phyloP scores from a whole-genome alignment of 192 early-diverging fungal species.

The Rhizoclosmatium sp. region DNA sequence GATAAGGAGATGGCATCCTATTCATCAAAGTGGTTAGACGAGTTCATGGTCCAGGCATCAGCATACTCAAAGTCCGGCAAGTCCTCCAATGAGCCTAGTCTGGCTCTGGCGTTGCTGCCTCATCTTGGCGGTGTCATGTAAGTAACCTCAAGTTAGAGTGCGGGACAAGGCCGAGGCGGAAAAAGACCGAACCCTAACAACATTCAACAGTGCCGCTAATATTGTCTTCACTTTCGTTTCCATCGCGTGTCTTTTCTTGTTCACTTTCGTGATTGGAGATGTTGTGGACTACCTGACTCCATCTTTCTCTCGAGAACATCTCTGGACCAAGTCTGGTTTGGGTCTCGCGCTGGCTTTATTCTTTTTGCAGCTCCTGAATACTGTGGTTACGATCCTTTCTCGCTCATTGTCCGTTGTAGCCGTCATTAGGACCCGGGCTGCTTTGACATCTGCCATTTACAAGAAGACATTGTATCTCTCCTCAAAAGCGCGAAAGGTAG shows the following conservation, averaged over 20 bases:
- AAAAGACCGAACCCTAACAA: neutral
- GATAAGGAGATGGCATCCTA: neutral
- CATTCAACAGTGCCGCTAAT: too few relatives aligned
- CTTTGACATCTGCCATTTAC: constrained; percentile 18
- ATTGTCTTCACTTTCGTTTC: too few relatives aligned
- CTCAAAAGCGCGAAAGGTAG: neutral
- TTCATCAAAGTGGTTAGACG: constrained; percentile 11
- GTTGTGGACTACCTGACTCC: too few relatives aligned
- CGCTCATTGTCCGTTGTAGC: neutral
- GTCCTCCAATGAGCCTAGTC: neutral
- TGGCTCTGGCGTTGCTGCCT: neutral
- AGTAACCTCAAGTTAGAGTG: too few relatives aligned
- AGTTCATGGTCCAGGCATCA: neutral
- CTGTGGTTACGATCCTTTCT: neutral
- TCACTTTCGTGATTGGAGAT: too few relatives aligned
- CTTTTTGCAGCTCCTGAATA: constrained; percentile 1
- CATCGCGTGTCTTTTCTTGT: too few relatives aligned
- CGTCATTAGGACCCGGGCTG: neutral
- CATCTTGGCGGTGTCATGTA: neutral
- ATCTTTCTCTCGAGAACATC: too few relatives aligned
- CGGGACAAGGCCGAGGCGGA: neutral
- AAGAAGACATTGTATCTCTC: constrained; percentile 18
- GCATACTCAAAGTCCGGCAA: neutral
- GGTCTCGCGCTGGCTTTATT: constrained; percentile 12
- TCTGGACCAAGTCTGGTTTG: constrained; percentile 1